Evolutionary conservation across 2,329 filamentous ascomycete genomes (phyloP).

Genomic region (Penicillium oxalicum): DNA sequence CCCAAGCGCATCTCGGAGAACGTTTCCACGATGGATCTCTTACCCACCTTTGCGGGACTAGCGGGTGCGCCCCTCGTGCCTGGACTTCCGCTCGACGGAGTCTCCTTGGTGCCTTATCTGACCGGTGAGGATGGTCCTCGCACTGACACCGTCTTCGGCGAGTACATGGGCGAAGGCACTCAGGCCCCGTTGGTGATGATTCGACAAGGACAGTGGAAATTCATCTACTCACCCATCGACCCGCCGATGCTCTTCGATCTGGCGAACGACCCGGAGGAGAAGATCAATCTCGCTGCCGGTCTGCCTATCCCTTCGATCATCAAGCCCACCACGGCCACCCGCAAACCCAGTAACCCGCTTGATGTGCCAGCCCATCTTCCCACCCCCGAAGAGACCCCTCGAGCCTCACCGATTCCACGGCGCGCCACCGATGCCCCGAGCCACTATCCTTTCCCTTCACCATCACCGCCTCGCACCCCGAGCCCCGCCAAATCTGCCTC

Average conservation of each 20-base stretch:
- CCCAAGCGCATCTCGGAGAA: slow-evolving; percentile 74
- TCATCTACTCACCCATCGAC: slow-evolving; percentile 77
- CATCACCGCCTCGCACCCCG: slow-evolving; percentile 36
- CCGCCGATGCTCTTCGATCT: slow-evolving; percentile 81
- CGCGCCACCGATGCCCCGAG: slow-evolving; percentile 11
- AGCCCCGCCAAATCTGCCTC: slow-evolving; percentile 32
- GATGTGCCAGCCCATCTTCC: slow-evolving; percentile 21
- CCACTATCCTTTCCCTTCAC: slow-evolving; percentile 27
- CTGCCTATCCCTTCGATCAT: slow-evolving; percentile 21
- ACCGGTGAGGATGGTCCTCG: slow-evolving; percentile 47
- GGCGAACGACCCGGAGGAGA: slow-evolving; percentile 65
- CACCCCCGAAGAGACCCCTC: slow-evolving; percentile 29
- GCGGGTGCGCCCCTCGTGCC: slow-evolving; percentile 64
- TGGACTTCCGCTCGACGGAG: slow-evolving; percentile 77
- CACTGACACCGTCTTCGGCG: slow-evolving; percentile 83
- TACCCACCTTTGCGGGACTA: slow-evolving; percentile 82
- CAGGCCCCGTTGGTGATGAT: slow-evolving; percentile 92
- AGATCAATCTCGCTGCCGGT: slow-evolving; percentile 58
- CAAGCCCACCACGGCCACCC: slow-evolving; percentile 30
- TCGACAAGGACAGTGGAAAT: slow-evolving; percentile 82
- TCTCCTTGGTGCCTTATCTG: slow-evolving; percentile 74
- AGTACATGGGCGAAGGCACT: slow-evolving; percentile 92
- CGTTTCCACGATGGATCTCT: slow-evolving; percentile 83
- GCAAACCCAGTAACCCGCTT: slow-evolving; percentile 32
- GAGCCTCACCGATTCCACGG: slow-evolving; percentile 23